These are phyloP conservation scores for Aspergillus sp. DNA, from an alignment of 2,329 filamentous ascomycete species.

Conservation along the genomic window DNA sequence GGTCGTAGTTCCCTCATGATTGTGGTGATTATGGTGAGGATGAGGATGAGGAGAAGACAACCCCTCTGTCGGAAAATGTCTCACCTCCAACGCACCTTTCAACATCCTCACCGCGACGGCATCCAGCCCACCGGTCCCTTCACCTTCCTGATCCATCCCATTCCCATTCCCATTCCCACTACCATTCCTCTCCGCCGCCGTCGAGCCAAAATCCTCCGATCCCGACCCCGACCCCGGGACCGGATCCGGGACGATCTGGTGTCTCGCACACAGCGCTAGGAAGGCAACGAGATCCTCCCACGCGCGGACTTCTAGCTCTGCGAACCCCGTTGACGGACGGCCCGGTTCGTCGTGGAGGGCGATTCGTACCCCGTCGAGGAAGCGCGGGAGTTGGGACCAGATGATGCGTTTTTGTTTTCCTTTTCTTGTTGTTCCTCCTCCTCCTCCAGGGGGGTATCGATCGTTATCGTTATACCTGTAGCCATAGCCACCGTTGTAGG, in stretches of 20 bases:
- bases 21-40: too few relatives aligned
- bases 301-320: not conserved
- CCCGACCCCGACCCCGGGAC: too few relatives aligned
- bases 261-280: constrained; percentile 8
- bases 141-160: not conserved
- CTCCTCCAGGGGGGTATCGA: too few relatives aligned
- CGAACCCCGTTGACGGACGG: not conserved
- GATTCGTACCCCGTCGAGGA: not conserved
- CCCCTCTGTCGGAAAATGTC: not conserved
- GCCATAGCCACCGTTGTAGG: too few relatives aligned
- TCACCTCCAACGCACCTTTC: constrained; percentile 10
- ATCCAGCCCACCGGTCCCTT: not conserved
- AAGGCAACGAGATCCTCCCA: constrained; percentile 14
- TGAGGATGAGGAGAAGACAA: not conserved
- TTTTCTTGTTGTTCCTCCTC: not conserved
- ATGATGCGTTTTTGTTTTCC: not conserved
- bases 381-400: constrained; percentile 3
- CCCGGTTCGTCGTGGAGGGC: constrained; percentile 9
- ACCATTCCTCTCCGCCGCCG: not conserved
- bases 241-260: not conserved
- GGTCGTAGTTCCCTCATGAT: not conserved
- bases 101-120: constrained; percentile 1
- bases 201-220: too few relatives aligned
- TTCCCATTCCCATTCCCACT: not conserved
- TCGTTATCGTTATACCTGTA: too few relatives aligned